These are phyloP conservation scores for Melastoma malabathricum DNA, from an alignment of 345 rosid species.

Conservation along the genomic window DNA sequence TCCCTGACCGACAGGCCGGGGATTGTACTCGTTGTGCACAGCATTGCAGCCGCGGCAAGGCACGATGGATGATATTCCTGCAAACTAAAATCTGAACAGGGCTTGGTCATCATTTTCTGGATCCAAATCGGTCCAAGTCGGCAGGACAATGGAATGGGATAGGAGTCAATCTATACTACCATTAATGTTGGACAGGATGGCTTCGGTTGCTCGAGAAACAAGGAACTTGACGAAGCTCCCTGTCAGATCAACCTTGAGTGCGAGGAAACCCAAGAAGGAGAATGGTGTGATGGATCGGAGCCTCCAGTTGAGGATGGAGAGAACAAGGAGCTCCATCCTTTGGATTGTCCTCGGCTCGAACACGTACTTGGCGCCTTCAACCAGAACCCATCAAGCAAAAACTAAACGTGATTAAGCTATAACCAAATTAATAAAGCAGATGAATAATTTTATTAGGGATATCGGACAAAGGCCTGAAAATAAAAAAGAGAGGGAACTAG, in stretches of 20 bases:
- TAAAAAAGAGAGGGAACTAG: no score
- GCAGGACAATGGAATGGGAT: no score
- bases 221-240: conserved; percentile 51
- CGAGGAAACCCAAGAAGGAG: conserved; percentile 62
- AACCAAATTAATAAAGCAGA: no score
- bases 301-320: conserved; percentile 54
- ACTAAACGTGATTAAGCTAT: no score
- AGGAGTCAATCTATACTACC: conserved; percentile 25
- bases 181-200: conserved; percentile 66
- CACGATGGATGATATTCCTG: conserved; percentile 82
- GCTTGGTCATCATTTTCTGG: no score
- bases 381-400: conserved; percentile 11
- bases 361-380: conserved; percentile 30
- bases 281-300: conserved; percentile 35
- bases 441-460: no score
- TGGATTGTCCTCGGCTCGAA: conserved; percentile 43
- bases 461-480: no score
- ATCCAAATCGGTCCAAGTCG: no score
- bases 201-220: conserved; percentile 50
- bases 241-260: conserved; percentile 67
- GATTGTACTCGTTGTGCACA: conserved; percentile 67
- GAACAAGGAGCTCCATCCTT: conserved; percentile 65
- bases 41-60: conserved; percentile 81
- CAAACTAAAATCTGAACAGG: conserved; percentile 61
- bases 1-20: conserved; percentile 54